These are phyloP conservation scores for Hortiboletus campestris DNA, from an alignment of 768 basidiomycete species.

Conservation along the genomic window DNA sequence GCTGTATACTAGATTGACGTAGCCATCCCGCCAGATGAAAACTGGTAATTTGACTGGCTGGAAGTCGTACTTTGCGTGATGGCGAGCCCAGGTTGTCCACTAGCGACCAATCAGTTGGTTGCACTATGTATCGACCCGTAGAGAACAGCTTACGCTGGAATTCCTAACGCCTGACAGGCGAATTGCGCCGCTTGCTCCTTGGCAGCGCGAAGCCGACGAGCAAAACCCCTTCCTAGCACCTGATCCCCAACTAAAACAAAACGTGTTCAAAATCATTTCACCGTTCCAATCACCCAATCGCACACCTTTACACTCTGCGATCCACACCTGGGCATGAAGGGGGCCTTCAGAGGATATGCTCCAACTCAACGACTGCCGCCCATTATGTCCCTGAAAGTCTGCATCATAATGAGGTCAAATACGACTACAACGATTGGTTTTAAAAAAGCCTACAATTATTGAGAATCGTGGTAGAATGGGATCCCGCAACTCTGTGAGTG, in stretches of 20 bases:
- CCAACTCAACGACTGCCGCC: constrained; percentile 40
- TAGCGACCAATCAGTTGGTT: neutral
- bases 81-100: too few species aligned
- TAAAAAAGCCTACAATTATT: constrained; percentile 45
- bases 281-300: neutral
- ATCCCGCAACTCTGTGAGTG: too few species aligned
- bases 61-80: too few species aligned
- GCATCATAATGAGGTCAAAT: neutral
- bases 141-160: constrained; percentile 7
- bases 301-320: constrained; percentile 56
- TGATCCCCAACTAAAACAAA: constrained; percentile 43
- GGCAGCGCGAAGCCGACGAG: constrained; percentile 42
- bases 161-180: constrained; percentile 39
- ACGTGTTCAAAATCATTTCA: neutral
- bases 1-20: too few species aligned
- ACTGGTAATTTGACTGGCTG: too few species aligned
- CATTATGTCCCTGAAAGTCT: constrained; percentile 39
- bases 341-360: constrained; percentile 41
- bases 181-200: constrained; percentile 47
- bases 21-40: too few species aligned
- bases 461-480: too few species aligned
- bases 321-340: constrained; percentile 46
- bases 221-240: constrained; percentile 46
- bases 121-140: neutral
- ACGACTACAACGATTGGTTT: neutral